Evolutionary conservation across 345 rosid species (phyloP).

Genomic region (Linum usitatissimum): DNA sequence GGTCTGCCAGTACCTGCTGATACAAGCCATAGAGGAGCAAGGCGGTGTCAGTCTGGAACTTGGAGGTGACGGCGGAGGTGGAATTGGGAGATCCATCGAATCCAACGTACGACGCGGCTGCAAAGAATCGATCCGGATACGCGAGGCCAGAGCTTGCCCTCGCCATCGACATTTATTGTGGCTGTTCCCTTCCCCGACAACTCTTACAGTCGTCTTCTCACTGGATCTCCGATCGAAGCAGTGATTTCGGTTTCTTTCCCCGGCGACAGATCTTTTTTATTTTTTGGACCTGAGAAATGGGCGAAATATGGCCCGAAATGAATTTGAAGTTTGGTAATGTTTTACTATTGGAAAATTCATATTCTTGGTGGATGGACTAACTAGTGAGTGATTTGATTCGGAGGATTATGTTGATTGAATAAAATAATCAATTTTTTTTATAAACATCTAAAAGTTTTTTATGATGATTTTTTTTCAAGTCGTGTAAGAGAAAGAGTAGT

Average conservation of each 20-base stretch:
- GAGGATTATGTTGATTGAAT: too few relatives aligned
- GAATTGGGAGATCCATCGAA: slow-evolving; percentile 75
- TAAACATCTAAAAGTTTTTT: too few relatives aligned
- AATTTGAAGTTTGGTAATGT: too few relatives aligned
- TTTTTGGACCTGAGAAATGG: too few relatives aligned
- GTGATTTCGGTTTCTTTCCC: not conserved
- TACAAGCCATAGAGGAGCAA: slow-evolving; percentile 76
- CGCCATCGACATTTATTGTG: slow-evolving; percentile 45
- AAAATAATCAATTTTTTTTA: too few relatives aligned
- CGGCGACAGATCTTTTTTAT: not conserved
- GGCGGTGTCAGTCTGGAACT: slow-evolving; percentile 69
- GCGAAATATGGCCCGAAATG: too few relatives aligned
- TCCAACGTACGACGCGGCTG: slow-evolving; percentile 86
- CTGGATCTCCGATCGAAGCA: not conserved
- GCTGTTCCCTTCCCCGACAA: not conserved
- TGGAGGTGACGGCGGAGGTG: slow-evolving; percentile 45
- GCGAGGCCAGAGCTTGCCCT: slow-evolving; percentile 92
- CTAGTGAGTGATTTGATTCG: too few relatives aligned
- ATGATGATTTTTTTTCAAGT: too few relatives aligned
- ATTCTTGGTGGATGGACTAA: too few relatives aligned
- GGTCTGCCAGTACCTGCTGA: slow-evolving; percentile 54
- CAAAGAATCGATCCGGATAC: slow-evolving; percentile 90
- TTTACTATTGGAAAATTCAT: too few relatives aligned
- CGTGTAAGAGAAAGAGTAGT: too few relatives aligned
- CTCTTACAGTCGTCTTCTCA: not conserved